Percentiles rank a stretch among this genome's conserved stretches.
phyloP scores from a whole-genome alignment of 1,139 yeast genomes.

The Suhomyces bolitotheri region DNA sequence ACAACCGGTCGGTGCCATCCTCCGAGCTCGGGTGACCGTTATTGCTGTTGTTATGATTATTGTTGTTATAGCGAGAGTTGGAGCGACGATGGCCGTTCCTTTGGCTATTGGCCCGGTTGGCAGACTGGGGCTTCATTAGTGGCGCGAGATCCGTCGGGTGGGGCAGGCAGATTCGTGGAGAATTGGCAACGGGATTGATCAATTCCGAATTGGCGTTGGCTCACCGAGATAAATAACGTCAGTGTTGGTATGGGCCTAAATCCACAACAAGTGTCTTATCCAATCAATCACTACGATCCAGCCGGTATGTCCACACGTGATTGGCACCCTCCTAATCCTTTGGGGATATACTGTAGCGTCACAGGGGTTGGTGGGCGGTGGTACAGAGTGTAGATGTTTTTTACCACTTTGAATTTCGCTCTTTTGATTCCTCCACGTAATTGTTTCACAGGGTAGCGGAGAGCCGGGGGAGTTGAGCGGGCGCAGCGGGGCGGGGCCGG shows the following conservation, averaged over 20 bases:
- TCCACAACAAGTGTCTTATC: too few species aligned
- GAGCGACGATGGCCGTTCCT: constrained; percentile 31
- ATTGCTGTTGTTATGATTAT: constrained; percentile 13
- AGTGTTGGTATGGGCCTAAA: too few species aligned
- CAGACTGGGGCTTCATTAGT: constrained; percentile 28
- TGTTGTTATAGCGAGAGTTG: constrained; percentile 22
- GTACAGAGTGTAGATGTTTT: constrained; percentile 1
- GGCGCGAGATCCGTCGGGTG: background rate
- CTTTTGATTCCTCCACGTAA: constrained; percentile 10
- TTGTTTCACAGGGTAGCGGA: background rate
- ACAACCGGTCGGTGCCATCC: constrained; percentile 30
- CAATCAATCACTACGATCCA: constrained; percentile 3
- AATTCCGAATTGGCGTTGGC: too few species aligned
- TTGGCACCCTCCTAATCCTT: background rate
- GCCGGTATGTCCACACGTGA: background rate
- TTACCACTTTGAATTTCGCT: constrained; percentile 5
- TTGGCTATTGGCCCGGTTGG: constrained; percentile 21
- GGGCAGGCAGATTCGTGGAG: too few species aligned
- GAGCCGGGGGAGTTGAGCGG: background rate
- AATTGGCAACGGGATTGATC: too few species aligned
- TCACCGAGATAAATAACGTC: too few species aligned
- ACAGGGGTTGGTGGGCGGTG: too few species aligned
- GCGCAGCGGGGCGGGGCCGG: background rate
- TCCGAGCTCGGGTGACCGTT: constrained; percentile 23
- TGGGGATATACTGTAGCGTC: too few species aligned